These are phyloP conservation scores for Debaryomyces coudertii DNA, from an alignment of 1,139 yeast species.

Conservation along the genomic window DNA sequence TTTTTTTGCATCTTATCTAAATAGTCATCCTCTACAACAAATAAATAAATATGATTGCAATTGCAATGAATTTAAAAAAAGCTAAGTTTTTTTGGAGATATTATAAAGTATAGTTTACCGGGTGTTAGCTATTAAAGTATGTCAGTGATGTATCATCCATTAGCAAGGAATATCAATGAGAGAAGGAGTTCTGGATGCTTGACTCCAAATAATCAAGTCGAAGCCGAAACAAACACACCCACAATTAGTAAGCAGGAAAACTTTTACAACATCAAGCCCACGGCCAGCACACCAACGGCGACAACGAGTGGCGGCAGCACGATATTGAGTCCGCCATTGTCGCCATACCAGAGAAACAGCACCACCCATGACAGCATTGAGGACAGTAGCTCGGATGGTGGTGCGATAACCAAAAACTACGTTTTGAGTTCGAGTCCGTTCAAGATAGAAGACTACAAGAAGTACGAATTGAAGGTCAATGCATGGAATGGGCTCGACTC, in stretches of 20 bases:
- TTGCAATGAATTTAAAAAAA: background rate
- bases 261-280: conserved; percentile 7
- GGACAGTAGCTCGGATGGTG: conserved; percentile 1
- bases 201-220: conserved; percentile 35
- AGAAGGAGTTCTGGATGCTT: conserved; percentile 41
- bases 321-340: conserved; percentile 68
- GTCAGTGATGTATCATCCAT: conserved; percentile 41
- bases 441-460: conserved; percentile 51
- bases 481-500: conserved; percentile 52
- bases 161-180: conserved; percentile 30
- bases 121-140: conserved; percentile 16
- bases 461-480: conserved; percentile 51
- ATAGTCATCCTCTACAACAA: conserved; percentile 9
- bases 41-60: conserved; percentile 3
- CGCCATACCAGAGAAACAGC: conserved; percentile 53
- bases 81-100: background rate
- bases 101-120: background rate
- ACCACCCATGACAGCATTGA: conserved; percentile 15
- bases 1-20: conserved; percentile 7
- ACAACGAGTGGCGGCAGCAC: conserved; percentile 14
- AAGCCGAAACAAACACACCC: conserved; percentile 11
- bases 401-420: conserved; percentile 17
- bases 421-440: conserved; percentile 34
- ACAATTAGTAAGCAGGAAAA: conserved; percentile 4
- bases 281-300: background rate